Percentiles rank a stretch among this genome's conserved stretches.
Evolutionary conservation across 2,329 filamentous ascomycete species (phyloP).

Genomic region (Chaetomium sp.): DNA sequence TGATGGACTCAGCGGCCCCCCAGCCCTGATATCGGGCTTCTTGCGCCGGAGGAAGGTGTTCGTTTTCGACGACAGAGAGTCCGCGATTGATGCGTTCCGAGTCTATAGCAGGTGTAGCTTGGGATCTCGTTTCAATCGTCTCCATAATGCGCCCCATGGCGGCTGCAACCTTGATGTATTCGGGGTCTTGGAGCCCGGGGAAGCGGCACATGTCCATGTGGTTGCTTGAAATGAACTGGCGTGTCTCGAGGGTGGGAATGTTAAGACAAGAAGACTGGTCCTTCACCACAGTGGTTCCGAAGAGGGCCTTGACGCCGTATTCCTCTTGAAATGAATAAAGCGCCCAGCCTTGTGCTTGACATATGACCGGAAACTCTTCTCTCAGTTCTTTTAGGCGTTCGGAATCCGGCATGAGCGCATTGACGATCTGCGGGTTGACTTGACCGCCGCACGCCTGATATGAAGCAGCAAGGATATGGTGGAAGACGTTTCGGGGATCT

Average conservation of each 20-base stretch:
- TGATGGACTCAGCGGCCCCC: not conserved
- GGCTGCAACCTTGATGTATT: constrained; percentile 28
- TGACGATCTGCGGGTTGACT: constrained; percentile 29
- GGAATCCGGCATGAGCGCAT: constrained; percentile 27
- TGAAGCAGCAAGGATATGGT: constrained; percentile 18
- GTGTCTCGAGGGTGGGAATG: constrained; percentile 26
- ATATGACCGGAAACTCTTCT: constrained; percentile 23
- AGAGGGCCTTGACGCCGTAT: constrained; percentile 7
- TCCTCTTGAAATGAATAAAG: constrained; percentile 32
- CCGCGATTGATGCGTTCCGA: not conserved
- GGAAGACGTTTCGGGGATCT: constrained; percentile 21
- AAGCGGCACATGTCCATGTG: constrained; percentile 33
- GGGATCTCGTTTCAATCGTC: not conserved
- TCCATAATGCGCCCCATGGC: constrained; percentile 22
- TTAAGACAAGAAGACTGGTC: constrained; percentile 31
- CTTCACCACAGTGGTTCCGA: constrained; percentile 27
- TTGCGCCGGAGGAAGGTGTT: not conserved
- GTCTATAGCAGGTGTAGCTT: constrained; percentile 21
- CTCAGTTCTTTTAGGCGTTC: constrained; percentile 27
- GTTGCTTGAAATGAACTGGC: constrained; percentile 28
- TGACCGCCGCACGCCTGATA: constrained; percentile 20
- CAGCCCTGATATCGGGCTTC: not conserved
- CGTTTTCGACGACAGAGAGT: not conserved
- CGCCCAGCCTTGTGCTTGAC: too few species aligned
- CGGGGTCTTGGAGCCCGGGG: constrained; percentile 21